phyloP scores from a whole-genome alignment of 129 eudicot genomes.

The Chrysanthemum seticuspe region DNA sequence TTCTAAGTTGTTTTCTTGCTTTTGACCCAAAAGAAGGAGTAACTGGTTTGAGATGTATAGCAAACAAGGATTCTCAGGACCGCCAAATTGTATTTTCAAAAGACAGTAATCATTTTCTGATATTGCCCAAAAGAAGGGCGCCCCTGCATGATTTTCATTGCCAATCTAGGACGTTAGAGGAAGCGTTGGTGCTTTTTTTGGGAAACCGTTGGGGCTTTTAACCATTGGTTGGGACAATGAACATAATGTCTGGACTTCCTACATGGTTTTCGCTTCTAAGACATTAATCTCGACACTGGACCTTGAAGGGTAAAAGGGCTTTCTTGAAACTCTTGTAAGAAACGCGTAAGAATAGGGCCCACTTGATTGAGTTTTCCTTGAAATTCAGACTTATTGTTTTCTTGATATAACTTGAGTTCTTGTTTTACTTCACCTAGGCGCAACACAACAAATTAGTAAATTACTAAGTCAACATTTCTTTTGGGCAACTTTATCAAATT shows the following conservation, averaged over 20 bases:
- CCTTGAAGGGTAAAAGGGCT: constrained; percentile 83
- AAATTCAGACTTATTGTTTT: constrained; percentile 19
- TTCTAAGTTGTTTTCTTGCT: background rate
- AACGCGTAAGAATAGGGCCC: background rate
- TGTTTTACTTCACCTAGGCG: too few relatives aligned
- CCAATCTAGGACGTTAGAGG: constrained; percentile 92
- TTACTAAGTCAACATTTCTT: too few relatives aligned
- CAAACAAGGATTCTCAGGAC: constrained; percentile 74
- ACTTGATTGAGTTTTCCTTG: constrained; percentile 7
- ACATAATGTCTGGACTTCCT: constrained; percentile 99
- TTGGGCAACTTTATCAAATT: too few relatives aligned
- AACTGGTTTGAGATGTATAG: constrained; percentile 85
- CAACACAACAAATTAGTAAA: too few relatives aligned
- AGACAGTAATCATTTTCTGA: constrained; percentile 92
- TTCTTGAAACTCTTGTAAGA: constrained; percentile 45
- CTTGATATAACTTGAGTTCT: constrained; percentile 21
- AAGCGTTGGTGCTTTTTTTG: constrained; percentile 72
- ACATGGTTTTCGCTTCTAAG: constrained; percentile 93
- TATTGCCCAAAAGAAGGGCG: constrained; percentile 78
- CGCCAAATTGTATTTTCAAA: constrained; percentile 98
- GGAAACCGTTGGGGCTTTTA: constrained; percentile 72
- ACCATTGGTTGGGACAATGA: constrained; percentile 96
- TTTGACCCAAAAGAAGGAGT: constrained; percentile 62
- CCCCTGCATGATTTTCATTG: constrained; percentile 76
- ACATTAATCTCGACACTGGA: constrained; percentile 81